phyloP scores from a whole-genome alignment of 2,329 filamentous ascomycete species.

The Penicillium concentricum region DNA sequence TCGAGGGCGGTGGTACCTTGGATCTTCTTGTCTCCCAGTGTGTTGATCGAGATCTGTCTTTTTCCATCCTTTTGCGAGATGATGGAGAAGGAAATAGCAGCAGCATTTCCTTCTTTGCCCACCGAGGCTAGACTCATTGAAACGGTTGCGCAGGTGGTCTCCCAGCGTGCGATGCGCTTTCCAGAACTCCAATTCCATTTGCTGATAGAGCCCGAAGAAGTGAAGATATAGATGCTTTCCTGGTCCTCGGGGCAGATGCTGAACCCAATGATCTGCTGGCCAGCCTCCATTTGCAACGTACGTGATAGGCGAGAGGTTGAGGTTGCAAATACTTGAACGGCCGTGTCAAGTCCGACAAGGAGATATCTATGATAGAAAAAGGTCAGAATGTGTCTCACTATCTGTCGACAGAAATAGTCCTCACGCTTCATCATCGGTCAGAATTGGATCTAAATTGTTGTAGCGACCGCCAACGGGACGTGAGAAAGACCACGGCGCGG shows the following conservation, averaged over 20 bases:
- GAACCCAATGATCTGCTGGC: slow-evolving; percentile 51
- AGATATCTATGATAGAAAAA: slow-evolving; percentile 56
- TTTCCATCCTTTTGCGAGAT: slow-evolving; percentile 38
- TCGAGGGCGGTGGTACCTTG: slow-evolving; percentile 29
- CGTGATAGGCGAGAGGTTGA: slow-evolving; percentile 77
- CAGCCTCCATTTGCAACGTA: slow-evolving; percentile 59
- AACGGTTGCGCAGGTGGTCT: slow-evolving; percentile 38
- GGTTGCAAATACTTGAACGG: slow-evolving; percentile 77
- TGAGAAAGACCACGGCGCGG: slow-evolving; percentile 48
- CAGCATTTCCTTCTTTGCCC: slow-evolving; percentile 27
- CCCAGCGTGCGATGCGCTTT: slow-evolving; percentile 46
- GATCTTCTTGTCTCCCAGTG: slow-evolving; percentile 21
- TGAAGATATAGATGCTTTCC: slow-evolving; percentile 55
- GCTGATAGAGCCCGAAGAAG: slow-evolving; percentile 50
- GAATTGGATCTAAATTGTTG: slow-evolving; percentile 55
- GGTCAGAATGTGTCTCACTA: slow-evolving; percentile 8
- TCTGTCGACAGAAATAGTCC: slow-evolving; percentile 13
- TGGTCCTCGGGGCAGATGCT: slow-evolving; percentile 52
- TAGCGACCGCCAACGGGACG: slow-evolving; percentile 56
- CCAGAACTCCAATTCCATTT: slow-evolving; percentile 60
- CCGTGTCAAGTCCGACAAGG: slow-evolving; percentile 71
- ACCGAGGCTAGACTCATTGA: slow-evolving; percentile 24
- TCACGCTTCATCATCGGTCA: slow-evolving; percentile 58
- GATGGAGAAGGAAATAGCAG: slow-evolving; percentile 41
- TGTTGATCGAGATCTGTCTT: slow-evolving; percentile 32